Conservation (phyloP, 805 yeast genomes). For the Metschnikowia hibisci region DNA sequence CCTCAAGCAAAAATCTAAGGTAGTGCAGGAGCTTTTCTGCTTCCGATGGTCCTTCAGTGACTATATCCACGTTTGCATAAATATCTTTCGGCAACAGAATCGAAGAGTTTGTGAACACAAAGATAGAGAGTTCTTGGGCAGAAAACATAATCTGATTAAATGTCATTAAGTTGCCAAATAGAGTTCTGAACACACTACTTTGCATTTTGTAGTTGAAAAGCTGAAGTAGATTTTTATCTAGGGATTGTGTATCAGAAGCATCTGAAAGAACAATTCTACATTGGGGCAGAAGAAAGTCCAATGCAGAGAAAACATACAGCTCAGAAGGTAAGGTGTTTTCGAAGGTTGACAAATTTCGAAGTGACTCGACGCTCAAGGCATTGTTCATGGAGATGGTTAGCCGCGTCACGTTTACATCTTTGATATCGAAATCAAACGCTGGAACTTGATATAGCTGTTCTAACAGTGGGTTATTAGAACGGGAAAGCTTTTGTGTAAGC, state of each 20-base stretch:
- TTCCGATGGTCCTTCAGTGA: not conserved
- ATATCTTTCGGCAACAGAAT: not conserved
- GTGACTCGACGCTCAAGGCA: conserved; percentile 9
- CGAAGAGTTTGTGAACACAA: not conserved
- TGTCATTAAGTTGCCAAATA: not conserved
- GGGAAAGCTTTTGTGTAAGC: not conserved
- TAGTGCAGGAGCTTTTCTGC: not conserved
- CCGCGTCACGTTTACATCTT: conserved; percentile 1
- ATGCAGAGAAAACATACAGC: conserved; percentile 15
- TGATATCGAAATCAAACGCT: not conserved
- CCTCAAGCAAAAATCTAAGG: not conserved
- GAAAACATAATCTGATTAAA: not conserved
- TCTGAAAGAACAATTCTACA: not conserved
- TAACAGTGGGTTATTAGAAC: not conserved
- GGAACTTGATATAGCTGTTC: not conserved
- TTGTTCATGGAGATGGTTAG: conserved; percentile 9
- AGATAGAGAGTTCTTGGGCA: conserved; percentile 1
- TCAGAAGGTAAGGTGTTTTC: conserved; percentile 5
- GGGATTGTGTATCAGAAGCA: not conserved
- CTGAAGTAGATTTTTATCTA: not conserved
- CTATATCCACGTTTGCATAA: not conserved
- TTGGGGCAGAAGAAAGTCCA: conserved; percentile 4
- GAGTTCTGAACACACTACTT: not conserved
- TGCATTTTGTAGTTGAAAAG: conserved; percentile 2
- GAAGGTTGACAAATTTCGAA: conserved; percentile 9